Evolutionary conservation across 1,139 yeast species (phyloP).

Genomic region (Suhomyces guaymorum): DNA sequence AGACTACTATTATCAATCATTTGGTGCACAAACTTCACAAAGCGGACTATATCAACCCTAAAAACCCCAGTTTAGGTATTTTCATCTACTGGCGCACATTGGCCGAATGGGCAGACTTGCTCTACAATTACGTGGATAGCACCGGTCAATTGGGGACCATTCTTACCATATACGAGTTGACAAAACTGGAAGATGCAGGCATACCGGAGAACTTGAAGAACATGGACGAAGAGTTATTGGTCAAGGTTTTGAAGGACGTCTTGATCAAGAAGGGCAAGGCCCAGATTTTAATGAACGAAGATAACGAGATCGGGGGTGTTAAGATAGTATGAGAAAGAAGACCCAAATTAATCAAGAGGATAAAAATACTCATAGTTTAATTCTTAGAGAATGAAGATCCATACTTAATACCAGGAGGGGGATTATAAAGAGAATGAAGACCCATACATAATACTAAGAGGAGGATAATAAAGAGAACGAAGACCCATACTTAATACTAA

Average conservation of each 20-base stretch:
- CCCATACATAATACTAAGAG: too few species aligned
- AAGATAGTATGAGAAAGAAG: conserved; percentile 56
- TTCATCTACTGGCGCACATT: conserved; percentile 70
- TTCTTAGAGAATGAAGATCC: too few species aligned
- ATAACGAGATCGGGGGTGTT: conserved; percentile 63
- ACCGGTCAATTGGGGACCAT: conserved; percentile 81
- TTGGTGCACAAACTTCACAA: conserved; percentile 54
- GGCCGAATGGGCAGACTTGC: conserved; percentile 73
- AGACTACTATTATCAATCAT: conserved; percentile 54
- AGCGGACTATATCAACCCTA: conserved; percentile 54
- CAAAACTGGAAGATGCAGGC: conserved; percentile 62
- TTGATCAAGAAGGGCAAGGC: conserved; percentile 70
- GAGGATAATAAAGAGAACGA: too few species aligned
- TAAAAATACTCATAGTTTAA: too few species aligned
- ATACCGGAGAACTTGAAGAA: conserved; percentile 58
- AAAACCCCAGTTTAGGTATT: conserved; percentile 46
- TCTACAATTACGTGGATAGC: conserved; percentile 51
- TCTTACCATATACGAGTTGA: conserved; percentile 78
- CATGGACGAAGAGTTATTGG: conserved; percentile 60
- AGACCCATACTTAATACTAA: too few species aligned
- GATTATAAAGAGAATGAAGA: too few species aligned
- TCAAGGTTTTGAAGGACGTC: conserved; percentile 52
- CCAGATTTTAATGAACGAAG: conserved; percentile 60
- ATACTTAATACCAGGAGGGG: too few species aligned
- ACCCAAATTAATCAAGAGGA: too few species aligned